These are phyloP conservation scores for Arabis alpina DNA, from an alignment of 345 rosid species.

Conservation along the genomic window DNA sequence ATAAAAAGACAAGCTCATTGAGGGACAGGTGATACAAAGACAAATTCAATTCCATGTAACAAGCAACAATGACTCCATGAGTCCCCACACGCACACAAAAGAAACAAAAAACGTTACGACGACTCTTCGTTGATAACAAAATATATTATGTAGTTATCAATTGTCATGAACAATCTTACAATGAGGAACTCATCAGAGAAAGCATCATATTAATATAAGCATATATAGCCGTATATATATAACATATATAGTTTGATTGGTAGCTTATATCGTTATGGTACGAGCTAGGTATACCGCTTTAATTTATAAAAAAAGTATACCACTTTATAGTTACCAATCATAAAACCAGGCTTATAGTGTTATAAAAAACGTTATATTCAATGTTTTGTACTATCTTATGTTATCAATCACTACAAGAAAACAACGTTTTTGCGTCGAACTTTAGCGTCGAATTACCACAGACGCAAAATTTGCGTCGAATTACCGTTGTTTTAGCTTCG, in stretches of 20 bases:
- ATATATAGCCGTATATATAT: neutral
- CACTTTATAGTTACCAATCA: too few species aligned
- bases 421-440: too few species aligned
- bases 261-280: too few species aligned
- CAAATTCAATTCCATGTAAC: constrained; percentile 25
- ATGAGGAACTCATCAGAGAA: neutral
- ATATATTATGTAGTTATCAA: constrained; percentile 3
- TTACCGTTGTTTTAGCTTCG: too few species aligned
- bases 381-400: too few species aligned
- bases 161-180: neutral
- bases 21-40: constrained; percentile 14
- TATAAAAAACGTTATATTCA: too few species aligned
- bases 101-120: neutral
- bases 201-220: constrained; percentile 1
- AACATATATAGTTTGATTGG: neutral
- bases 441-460: too few species aligned
- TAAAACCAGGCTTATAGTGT: too few species aligned
- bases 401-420: too few species aligned
- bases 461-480: too few species aligned
- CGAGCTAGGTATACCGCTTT: too few species aligned
- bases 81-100: neutral
- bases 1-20: constrained; percentile 15
- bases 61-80: constrained; percentile 14
- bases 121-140: constrained; percentile 20
- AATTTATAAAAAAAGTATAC: too few species aligned